Evolutionary conservation across 2,329 filamentous ascomycete species (phyloP), one percentile per base, ranked within the genome.

Genomic region (Phialophora chinensis): DNA sequence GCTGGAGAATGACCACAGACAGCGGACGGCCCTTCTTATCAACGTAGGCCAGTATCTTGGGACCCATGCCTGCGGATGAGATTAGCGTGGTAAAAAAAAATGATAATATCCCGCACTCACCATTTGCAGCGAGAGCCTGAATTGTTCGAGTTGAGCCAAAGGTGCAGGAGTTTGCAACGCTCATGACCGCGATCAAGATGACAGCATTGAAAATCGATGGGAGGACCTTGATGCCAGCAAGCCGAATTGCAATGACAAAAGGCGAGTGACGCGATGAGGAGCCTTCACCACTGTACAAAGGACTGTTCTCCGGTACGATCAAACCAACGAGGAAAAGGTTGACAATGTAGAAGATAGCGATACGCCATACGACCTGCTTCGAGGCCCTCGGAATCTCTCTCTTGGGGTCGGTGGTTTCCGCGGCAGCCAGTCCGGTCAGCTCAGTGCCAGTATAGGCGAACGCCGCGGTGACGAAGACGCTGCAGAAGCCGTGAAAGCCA

Each of bases 201-300:
- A 97, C 92, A n/a, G 88, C 88, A 78, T 98, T 97, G 90, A 97
- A 95, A 60, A 97, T 86, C 0, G 91, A 93, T 3, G 92, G 92
- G 3, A 97, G 85, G 2, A 90, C 89, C 53, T 87, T 81, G 73
- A 97, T 96, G 11, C 91, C 90, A 1, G 93, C 92, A 69, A 92
- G 90, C 71, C 90, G 83, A 73, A 97, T 96, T 69, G 93, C 92
- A 74, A 97, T 96, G 73, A 97, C 93, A 77, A 97, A 97, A 2
- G 94, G 94, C 3, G 92, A 96, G 1, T 92, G 90, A 27, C 87
- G 87, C 50, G 89, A 87, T 75, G 92, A 86, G 60, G 85, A 86
- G n/a, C 82, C 82, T 69, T 96, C 87, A 72, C 86, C 80, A 44
- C 66, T 67, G 76, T 90, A 93, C 72, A 55, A 75, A 76, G 44